Conservation (phyloP, 768 basidiomycete genomes). For the Leccinum longicurvipes region DNA sequence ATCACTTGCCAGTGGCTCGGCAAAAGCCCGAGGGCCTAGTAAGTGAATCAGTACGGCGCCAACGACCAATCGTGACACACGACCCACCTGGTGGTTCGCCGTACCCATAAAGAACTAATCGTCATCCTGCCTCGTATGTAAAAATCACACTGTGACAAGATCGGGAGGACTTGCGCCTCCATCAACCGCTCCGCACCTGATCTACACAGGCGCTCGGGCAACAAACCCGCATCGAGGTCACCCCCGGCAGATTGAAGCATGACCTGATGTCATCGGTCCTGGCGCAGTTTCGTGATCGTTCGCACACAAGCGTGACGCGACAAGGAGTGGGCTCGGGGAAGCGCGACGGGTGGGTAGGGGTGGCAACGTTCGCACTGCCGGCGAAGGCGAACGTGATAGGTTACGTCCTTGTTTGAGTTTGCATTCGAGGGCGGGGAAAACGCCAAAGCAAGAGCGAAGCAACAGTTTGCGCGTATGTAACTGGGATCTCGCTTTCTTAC, state of each 20-base stretch:
- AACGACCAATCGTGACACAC: fast-evolving
- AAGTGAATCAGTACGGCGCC: not conserved
- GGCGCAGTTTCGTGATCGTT: constrained; percentile 82
- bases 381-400: no score
- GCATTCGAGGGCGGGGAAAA: no score
- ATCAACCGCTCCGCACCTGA: constrained; percentile 82
- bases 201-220: constrained; percentile 75
- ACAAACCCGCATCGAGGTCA: constrained; percentile 58
- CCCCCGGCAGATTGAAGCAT: constrained; percentile 63
- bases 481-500: no score
- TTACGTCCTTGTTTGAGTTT: no score
- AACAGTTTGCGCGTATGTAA: no score
- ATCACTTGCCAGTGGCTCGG: constrained; percentile 81
- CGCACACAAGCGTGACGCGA: no score
- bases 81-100: constrained; percentile 67
- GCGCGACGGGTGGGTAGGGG: no score
- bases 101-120: constrained; percentile 85
- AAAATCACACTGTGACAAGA: constrained; percentile 82
- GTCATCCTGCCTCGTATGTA: constrained; percentile 79
- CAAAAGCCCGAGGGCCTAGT: constrained; percentile 60
- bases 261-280: constrained; percentile 70
- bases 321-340: no score
- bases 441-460: no score
- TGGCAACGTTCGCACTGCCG: no score
- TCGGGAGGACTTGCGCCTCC: constrained; percentile 69